These are phyloP conservation scores for Gossypium davidsonii DNA, from an alignment of 441 rosid genomes.

Conservation along the genomic window DNA sequence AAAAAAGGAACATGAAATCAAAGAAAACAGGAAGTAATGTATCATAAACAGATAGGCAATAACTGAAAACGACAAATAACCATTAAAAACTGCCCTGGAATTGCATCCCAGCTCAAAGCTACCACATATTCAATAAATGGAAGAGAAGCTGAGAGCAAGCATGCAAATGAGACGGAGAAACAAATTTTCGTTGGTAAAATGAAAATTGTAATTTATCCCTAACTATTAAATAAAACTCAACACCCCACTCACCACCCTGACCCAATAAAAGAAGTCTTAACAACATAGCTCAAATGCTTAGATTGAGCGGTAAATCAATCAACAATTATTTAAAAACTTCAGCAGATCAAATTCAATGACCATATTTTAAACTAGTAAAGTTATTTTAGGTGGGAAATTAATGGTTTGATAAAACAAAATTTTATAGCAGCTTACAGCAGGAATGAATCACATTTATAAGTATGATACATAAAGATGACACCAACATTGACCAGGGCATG, in stretches of 20 bases:
- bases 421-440: neutral
- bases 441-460: neutral
- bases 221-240: neutral
- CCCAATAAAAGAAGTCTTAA: neutral
- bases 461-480: neutral
- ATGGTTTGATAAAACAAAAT: neutral
- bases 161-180: neutral
- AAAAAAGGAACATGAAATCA: neutral
- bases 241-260: neutral
- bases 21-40: neutral
- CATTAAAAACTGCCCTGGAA: neutral
- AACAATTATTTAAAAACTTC: neutral
- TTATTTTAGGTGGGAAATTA: neutral
- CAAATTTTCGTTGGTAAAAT: neutral
- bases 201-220: neutral
- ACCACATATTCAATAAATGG: neutral
- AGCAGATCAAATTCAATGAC: neutral
- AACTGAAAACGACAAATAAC: neutral
- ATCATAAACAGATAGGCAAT: neutral
- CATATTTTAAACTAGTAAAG: neutral
- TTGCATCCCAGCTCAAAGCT: neutral
- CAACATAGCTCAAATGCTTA: neutral
- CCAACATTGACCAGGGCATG: neutral
- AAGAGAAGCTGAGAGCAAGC: neutral
- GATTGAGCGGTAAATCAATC: neutral